Evolutionary conservation across 768 basidiomycete genomes (phyloP).

Genomic region (Suillus weaverae): DNA sequence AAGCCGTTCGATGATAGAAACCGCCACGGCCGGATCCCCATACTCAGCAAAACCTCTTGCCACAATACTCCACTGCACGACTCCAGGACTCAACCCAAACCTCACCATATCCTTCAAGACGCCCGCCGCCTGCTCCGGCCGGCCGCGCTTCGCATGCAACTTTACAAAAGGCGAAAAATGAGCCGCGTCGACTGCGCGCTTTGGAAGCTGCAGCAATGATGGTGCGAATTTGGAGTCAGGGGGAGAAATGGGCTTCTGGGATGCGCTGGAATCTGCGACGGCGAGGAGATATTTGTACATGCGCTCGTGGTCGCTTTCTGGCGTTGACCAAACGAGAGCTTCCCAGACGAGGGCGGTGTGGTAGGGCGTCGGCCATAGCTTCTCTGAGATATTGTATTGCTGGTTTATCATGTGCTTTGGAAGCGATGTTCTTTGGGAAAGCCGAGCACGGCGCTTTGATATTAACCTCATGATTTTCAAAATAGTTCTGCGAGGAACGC

Average conservation of each 20-base stretch:
- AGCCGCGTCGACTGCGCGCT: constrained; percentile 32
- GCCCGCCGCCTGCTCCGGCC: constrained; percentile 33
- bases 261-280: constrained; percentile 11
- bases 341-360: constrained; percentile 39
- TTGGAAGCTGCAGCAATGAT: constrained; percentile 23
- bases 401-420: constrained; percentile 4
- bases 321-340: constrained; percentile 26
- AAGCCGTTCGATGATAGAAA: constrained; percentile 43
- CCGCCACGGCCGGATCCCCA: constrained; percentile 36
- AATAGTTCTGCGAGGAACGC: constrained; percentile 45
- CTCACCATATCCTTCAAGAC: constrained; percentile 55
- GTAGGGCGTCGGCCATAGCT: constrained; percentile 33
- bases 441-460: constrained; percentile 1
- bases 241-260: not conserved
- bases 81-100: constrained; percentile 44
- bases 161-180: constrained; percentile 58
- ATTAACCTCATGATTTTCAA: constrained; percentile 12
- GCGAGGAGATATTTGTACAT: constrained; percentile 49
- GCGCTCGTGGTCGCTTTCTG: constrained; percentile 24
- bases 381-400: constrained; percentile 10
- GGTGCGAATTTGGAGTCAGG: not conserved
- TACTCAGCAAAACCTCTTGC: constrained; percentile 45
- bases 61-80: constrained; percentile 51
- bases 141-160: constrained; percentile 33
- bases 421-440: constrained; percentile 2